A percentile compares a stretch with the other conserved stretches of the same genome.
Conservation (phyloP, 495 filamentous ascomycete species). For the Zalerion maritima region DNA sequence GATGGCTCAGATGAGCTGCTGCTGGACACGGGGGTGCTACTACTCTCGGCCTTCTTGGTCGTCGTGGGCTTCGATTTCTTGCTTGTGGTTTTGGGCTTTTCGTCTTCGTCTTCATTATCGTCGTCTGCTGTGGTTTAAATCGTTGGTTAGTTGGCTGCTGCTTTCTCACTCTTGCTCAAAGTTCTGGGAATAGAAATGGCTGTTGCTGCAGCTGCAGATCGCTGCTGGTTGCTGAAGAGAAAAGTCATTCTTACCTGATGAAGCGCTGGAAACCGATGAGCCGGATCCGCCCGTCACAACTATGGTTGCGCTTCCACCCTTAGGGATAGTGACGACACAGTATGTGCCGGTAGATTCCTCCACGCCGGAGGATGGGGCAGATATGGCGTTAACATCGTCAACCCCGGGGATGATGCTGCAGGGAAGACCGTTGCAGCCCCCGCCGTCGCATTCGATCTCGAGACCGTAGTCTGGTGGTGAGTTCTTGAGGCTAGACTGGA, state of each 20-base stretch:
- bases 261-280: no score
- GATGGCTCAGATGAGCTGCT: conserved; percentile 5
- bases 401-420: conserved; percentile 60
- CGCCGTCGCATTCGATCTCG: conserved; percentile 52
- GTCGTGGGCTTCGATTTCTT: conserved; percentile 5
- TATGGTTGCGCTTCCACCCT: conserved; percentile 51
- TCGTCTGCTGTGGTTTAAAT: no score
- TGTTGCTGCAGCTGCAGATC: conserved; percentile 6
- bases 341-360: conserved; percentile 54
- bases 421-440: conserved; percentile 56
- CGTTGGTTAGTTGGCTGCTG: no score
- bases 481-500: conserved; percentile 39
- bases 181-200: conserved; percentile 8
- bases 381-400: conserved; percentile 38
- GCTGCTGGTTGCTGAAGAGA: conserved; percentile 5
- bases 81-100: conserved; percentile 10
- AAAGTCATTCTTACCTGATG: conserved; percentile 22
- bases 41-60: conserved; percentile 1
- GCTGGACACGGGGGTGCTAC: conserved; percentile 8
- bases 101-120: no score
- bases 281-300: no score
- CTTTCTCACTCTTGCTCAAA: no score
- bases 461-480: conserved; percentile 52
- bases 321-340: conserved; percentile 66
- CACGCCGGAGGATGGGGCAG: no score